Percentiles rank a stretch among this genome's conserved stretches.
phyloP scores from a whole-genome alignment of 495 filamentous ascomycete genomes.

The Xylaria curta region DNA sequence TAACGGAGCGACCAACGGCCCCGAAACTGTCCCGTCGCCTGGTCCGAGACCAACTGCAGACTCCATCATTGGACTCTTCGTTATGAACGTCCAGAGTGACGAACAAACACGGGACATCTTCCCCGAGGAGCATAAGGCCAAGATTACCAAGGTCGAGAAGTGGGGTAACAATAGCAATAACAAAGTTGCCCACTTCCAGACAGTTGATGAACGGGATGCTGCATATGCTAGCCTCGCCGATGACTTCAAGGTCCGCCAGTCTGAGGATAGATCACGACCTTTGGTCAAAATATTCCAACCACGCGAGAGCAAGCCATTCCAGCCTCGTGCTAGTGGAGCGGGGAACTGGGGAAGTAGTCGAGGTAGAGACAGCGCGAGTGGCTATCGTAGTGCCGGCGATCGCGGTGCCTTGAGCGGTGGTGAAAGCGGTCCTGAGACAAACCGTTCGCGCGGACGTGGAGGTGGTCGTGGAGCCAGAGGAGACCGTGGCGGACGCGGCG shows the following conservation, averaged over 20 bases:
- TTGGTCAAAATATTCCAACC: conserved; percentile 81
- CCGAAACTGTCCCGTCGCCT: conserved; percentile 53
- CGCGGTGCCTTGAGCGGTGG: conserved; percentile 53
- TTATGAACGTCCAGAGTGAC: conserved; percentile 77
- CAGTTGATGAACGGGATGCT: conserved; percentile 74
- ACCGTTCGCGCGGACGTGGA: conserved; percentile 68
- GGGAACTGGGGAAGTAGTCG: conserved; percentile 78
- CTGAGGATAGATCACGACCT: conserved; percentile 72
- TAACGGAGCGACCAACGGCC: conserved; percentile 58
- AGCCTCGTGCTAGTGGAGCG: conserved; percentile 62
- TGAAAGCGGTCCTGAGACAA: conserved; percentile 82
- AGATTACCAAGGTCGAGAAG: conserved; percentile 79
- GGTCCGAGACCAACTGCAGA: conserved; percentile 51
- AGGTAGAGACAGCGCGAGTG: conserved; percentile 62
- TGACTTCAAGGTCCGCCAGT: conserved; percentile 71
- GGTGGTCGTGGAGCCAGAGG: conserved; percentile 61
- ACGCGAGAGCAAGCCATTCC: conserved; percentile 57
- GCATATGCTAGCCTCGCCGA: conserved; percentile 74
- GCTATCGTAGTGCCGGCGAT: conserved; percentile 67
- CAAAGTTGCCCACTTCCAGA: conserved; percentile 82
- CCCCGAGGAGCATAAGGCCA: conserved; percentile 76
- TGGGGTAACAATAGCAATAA: conserved; percentile 72
- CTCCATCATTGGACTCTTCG: conserved; percentile 77
- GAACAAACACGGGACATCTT: conserved; percentile 82
- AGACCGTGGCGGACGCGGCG: conserved; percentile 61